Base-by-base conservation (phyloP, 2,329 filamentous ascomycete species). In the Cercospora sp. region DNA sequence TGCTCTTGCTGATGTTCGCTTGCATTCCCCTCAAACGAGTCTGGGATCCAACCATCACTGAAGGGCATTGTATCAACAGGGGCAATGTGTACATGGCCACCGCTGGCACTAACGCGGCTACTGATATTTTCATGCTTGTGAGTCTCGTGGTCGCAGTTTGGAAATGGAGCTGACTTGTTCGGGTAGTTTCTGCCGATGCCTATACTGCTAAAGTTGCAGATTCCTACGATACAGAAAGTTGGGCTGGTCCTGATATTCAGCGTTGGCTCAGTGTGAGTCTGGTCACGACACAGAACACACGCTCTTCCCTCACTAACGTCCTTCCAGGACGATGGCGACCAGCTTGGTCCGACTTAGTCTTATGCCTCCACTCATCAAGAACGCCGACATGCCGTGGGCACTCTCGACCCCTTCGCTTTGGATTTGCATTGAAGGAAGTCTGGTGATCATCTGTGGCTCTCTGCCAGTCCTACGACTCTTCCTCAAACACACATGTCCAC, bases 361-460 rank as follows among this genome's bases (percentile, higher is more conserved):
- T 4, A 59, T 71, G 18, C 69, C 69, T 13, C 67, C 69, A 3
- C 60, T 71, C 45, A 28, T 71, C 36, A 61, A 20, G 3, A 60
- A 45, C 13, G 26, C 51, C n/a, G 69, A 69, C 48, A 62, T 60
- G 40, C 58, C 69, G 3, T 69, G 65, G 65, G 63, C 65, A 4
- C 62, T 71, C 26, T 57, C 65, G 10, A 68, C 68, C 2, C 69
- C 68, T 3, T 64, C 67, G 7, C 68, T 57, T 5, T 71, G 68
- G 68, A 71, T 71, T 33, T 69, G 67, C 55, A 66, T 71, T 51
- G 69, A 71, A 51, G 69, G 59, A n/a, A 69, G 66, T 57, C 65
- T 71, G 30, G 66, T 71, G 28, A 63, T 69, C 18, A 69, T 71
- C 48, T 71, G 69, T 33, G 67, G 67, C 18, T 71, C 65, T 26